Base-by-base conservation (phyloP, 495 filamentous ascomycete genomes). In the Diplogelasinospora grovesii region DNA sequence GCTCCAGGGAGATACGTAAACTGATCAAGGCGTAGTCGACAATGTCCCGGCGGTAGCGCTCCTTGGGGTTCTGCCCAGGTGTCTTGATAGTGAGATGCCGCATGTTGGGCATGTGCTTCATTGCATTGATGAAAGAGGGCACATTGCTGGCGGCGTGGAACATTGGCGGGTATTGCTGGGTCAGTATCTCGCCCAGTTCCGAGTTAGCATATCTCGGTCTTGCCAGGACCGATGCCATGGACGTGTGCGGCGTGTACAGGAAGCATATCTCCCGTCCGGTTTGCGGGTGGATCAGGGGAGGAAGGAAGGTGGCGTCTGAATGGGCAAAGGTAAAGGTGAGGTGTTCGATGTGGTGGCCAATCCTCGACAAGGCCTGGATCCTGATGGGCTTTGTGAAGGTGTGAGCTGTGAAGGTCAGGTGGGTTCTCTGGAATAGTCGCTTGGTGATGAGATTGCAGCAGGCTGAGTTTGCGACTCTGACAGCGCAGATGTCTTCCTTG, bases 91-190 rank as follows among this genome's bases (percentile, higher is more conserved):
- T 76, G 36, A 89, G 66, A 54, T 86, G 83, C 26, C 72, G 66
- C 48, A 92, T 68, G 50, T 75, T 75, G 22, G 73, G 63, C 43
- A 89, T 59, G 26, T 73, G 57, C 13, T 71, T 69, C 48, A 89
- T 72, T 30, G 82, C 82, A 36, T 71, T 69, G 20, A 88, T 78
- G 65, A 89, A 89, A 23, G 83, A 79, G 4, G 82, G 71, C 9
- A 89, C 77, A 50, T 92, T 86, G 33, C 82, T 85, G n/a, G 85
- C 84, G 4, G 85, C 81, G 50, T 89, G 86, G 64, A 89, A 92
- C 5, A 89, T 61, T 5, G 86, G 81, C 24, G 83, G 81, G 50
- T 87, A 89, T 57, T 89, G 86, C 50, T 83, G 74, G 24, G 84
- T 81, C 25, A 89, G 70, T 32, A 89, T 63, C 53, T 86, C 81